Evolutionary conservation across 768 basidiomycete genomes (phyloP).

Genomic region (Paxillus rubicundulus): DNA sequence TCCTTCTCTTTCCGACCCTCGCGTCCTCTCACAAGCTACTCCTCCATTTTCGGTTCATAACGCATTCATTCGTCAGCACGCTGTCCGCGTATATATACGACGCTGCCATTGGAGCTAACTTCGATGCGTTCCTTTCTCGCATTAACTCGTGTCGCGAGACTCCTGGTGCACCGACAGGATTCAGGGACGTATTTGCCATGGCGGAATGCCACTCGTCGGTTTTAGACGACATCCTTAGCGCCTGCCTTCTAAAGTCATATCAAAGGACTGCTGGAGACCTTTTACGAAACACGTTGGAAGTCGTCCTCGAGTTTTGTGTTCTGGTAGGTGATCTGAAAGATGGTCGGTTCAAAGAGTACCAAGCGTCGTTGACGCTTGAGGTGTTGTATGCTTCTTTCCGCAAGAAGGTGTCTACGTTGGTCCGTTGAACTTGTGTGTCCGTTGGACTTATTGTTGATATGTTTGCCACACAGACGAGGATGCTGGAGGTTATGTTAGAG

Average conservation of each 20-base stretch:
- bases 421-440: slow-evolving; percentile 33
- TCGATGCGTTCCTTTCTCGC: slow-evolving; percentile 61
- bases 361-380: slow-evolving; percentile 56
- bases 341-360: slow-evolving; percentile 57
- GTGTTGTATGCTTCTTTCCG: slow-evolving; percentile 54
- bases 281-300: slow-evolving; percentile 59
- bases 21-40: slow-evolving; percentile 50
- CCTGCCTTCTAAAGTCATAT: slow-evolving; percentile 67
- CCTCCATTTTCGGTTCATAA: slow-evolving; percentile 70
- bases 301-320: slow-evolving; percentile 65
- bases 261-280: slow-evolving; percentile 67
- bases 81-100: slow-evolving; percentile 75
- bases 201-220: slow-evolving; percentile 63
- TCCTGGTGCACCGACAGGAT: slow-evolving; percentile 26
- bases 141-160: slow-evolving; percentile 29
- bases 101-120: slow-evolving; percentile 76
- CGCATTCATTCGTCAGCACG: slow-evolving; percentile 65
- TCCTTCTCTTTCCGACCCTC: slow-evolving; percentile 59
- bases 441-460: not conserved
- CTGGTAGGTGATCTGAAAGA: slow-evolving; percentile 59
- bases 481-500: slow-evolving; percentile 55
- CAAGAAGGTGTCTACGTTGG: slow-evolving; percentile 54
- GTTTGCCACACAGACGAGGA: slow-evolving; percentile 44
- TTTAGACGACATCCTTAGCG: slow-evolving; percentile 72
- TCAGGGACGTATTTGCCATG: slow-evolving; percentile 74